phyloP scores from a whole-genome alignment of 768 basidiomycete species.

The Termitomyces eurrhizus region DNA sequence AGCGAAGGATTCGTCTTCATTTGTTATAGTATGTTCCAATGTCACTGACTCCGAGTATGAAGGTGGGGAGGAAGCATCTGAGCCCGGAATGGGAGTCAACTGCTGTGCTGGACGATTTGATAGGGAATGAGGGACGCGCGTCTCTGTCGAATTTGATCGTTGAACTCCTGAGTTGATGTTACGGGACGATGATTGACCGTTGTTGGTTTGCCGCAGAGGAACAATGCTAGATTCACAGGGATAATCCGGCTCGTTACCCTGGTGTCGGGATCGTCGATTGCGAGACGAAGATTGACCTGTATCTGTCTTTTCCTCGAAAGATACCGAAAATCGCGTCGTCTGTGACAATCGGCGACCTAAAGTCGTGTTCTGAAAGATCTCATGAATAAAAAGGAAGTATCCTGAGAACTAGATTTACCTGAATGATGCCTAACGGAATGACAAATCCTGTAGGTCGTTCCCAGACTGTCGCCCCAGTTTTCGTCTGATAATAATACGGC shows the following conservation, averaged over 20 bases:
- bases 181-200: slow-evolving; percentile 25
- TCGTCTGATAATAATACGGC: slow-evolving; percentile 93
- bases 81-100: slow-evolving; percentile 65
- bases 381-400: slow-evolving; percentile 8
- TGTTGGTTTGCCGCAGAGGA: slow-evolving; percentile 24
- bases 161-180: slow-evolving; percentile 19
- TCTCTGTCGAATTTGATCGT: slow-evolving; percentile 27
- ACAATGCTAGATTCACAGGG: slow-evolving; percentile 16
- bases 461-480: slow-evolving; percentile 90
- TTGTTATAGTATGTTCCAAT: slow-evolving; percentile 22
- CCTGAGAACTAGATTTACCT: slow-evolving; percentile 40
- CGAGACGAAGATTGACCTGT: slow-evolving; percentile 17
- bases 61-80: slow-evolving; percentile 58
- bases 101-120: slow-evolving; percentile 35
- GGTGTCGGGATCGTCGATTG: slow-evolving; percentile 32
- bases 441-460: slow-evolving; percentile 87
- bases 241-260: slow-evolving; percentile 28
- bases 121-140: slow-evolving; percentile 19
- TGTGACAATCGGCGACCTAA: slow-evolving; percentile 68
- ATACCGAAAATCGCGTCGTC: slow-evolving; percentile 41
- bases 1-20: slow-evolving; percentile 22
- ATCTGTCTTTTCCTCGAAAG: slow-evolving; percentile 20
- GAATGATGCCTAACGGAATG: slow-evolving; percentile 85
- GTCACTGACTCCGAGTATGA: slow-evolving; percentile 44
- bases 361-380: slow-evolving; percentile 54